Base-by-base conservation (phyloP, 352 stramenopile species). In the Phytophthora ohioensis region DNA sequence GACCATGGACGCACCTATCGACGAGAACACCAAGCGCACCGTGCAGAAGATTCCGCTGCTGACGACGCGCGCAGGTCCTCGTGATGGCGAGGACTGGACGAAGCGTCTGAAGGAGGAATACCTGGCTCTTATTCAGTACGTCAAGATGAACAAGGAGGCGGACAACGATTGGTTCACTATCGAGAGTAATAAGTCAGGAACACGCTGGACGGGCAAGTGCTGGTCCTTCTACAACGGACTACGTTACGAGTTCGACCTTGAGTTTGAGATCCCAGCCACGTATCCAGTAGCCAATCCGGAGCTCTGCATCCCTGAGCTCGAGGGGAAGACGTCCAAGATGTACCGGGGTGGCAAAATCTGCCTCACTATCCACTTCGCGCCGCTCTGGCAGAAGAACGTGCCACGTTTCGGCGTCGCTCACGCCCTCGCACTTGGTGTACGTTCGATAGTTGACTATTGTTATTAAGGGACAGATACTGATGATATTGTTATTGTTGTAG, bases 151-250 rank as follows among this genome's bases (percentile, higher is more conserved):
- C 81, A 97, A 97, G 69, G 90, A 89, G 57, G 84, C 84, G 17
- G 90, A 96, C 78, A 94, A 94, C 64, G 90, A 97, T 75, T 97
- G 90, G 90, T 97, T 97, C 67, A 92, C 84, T 36, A 95, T 97
- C 67, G 84, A 89, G 48, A 91, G 87, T 32, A 94, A 96, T 72
- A 91, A 94, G 70, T 71, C 81, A 8, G 89, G 90, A 52, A 96
- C 88, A 4, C 72, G 84, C 73, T 95, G 90, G 90, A 90, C 79
- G 17, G 90, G 90, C 54, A 97, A 95, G 74, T 97, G 90, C 80
- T 97, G 90, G 90, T 84, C 87, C 32, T 96, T 92, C 65, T 56
- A 97, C 80, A 93, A 95, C 53, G 88, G 88, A 3, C 72, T 97
- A 7, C 85, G 86, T 64, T 94, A 93, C 71, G 85, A 97, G 59